Evolutionary conservation across 345 rosid genomes (phyloP), one percentile per base, ranked within the genome.

Genomic region (Carallia brachiata): DNA sequence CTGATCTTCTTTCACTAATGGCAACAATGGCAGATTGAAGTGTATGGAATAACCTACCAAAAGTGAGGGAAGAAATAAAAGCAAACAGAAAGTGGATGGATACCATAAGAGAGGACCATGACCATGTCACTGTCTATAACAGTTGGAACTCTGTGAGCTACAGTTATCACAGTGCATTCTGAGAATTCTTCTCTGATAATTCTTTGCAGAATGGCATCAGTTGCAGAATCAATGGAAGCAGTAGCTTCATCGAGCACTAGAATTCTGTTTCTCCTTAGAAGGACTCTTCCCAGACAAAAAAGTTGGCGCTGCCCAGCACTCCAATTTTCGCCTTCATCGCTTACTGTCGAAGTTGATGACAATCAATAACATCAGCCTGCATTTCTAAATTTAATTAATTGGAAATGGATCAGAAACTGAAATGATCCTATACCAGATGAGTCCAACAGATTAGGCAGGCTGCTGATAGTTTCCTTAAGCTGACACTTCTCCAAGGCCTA

Each of bases 211-310:
- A 75, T 68, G 18, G 74, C 69, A 61, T 79, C 83, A n/a, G 79
- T 79, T 27, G 83, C 77, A 44, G 78, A 75, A 60, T 79, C 79
- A 36, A 79, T 79, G 19, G 83, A 79, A 6, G 83, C 79, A 27
- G 79, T 79, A 19, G 83, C 83, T 72, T 79, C 83, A 61, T 79
- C 83, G 1, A 79, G 83, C 7, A 72, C 77, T 36, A 76, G 66
- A 56, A 73, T 75, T 62, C 63, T 69, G 53, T 75, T 75, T 65
- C 79, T 79, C 60, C 19, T 75, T 5, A 79, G 28, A 16, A 75
- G 58, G 4, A 73, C 83, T 67, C 83, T 76, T 52, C 83, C 83
- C 32, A 79, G 63, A 36, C 83, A 75, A 57, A 79, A 75, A 2
- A 79, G 65, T 48, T 79, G 83, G 12, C 79, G 76, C 47, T 79